Evolutionary conservation across 2,329 filamentous ascomycete species (phyloP).

Genomic region (Tympanopsis confertula): DNA sequence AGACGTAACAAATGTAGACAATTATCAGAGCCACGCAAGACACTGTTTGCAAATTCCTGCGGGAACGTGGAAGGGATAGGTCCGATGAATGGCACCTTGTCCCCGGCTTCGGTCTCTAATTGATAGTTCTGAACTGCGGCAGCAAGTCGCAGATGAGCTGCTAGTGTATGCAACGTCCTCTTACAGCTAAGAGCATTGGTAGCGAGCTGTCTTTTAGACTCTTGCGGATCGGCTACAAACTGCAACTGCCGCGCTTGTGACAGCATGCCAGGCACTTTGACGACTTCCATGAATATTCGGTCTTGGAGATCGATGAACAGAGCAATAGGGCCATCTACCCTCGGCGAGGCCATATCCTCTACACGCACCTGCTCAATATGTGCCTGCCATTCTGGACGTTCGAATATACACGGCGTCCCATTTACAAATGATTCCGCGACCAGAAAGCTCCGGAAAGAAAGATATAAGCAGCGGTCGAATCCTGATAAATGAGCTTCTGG

Average conservation of each 20-base stretch:
- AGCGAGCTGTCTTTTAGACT: background rate
- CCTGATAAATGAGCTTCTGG: constrained; percentile 16
- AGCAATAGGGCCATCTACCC: constrained; percentile 7
- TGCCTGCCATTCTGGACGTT: background rate
- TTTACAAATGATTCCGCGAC: constrained; percentile 18
- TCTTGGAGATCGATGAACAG: constrained; percentile 16
- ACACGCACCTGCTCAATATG: background rate
- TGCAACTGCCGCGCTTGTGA: constrained; percentile 8
- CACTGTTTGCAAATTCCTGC: constrained; percentile 10
- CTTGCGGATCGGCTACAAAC: background rate
- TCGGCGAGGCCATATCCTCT: background rate
- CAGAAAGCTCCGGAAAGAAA: constrained; percentile 20
- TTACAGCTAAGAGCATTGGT: background rate
- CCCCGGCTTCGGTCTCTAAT: constrained; percentile 5
- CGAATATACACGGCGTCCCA: constrained; percentile 15
- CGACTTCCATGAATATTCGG: constrained; percentile 13
- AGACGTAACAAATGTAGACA: no score
- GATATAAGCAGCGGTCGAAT: constrained; percentile 18
- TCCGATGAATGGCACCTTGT: constrained; percentile 8
- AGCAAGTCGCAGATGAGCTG: background rate
- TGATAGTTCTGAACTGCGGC: background rate
- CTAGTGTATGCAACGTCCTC: background rate
- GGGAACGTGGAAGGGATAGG: constrained; percentile 11
- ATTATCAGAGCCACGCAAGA: constrained; percentile 8
- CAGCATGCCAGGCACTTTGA: constrained; percentile 15